Evolutionary conservation across 257 asterid genomes (phyloP).

Genomic region (Perilla frutescens): DNA sequence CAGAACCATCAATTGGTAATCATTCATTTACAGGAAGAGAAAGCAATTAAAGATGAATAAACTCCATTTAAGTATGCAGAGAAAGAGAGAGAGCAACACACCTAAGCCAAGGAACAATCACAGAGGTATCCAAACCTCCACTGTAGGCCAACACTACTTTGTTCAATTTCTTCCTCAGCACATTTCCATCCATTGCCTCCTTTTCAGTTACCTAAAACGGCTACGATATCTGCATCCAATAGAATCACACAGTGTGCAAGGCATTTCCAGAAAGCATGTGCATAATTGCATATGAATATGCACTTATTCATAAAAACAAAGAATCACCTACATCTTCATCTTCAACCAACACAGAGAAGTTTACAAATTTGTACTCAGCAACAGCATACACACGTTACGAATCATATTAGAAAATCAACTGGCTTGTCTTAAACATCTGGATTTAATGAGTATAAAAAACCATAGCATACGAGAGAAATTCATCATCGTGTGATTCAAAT

Average conservation of each 20-base stretch:
- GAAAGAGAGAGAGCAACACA: conserved; percentile 30
- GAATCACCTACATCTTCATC: background rate
- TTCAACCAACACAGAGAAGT: background rate
- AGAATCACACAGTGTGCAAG: background rate
- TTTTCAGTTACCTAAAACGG: conserved; percentile 58
- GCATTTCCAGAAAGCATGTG: background rate
- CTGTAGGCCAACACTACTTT: conserved; percentile 96
- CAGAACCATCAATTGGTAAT: too few species aligned
- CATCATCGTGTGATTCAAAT: too few species aligned
- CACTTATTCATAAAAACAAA: background rate
- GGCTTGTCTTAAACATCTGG: too few species aligned
- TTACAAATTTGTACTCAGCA: background rate
- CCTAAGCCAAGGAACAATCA: conserved; percentile 99
- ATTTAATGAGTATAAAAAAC: too few species aligned
- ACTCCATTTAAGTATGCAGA: background rate
- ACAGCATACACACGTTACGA: too few species aligned
- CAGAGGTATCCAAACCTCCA: conserved; percentile 97
- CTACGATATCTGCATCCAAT: conserved; percentile 57
- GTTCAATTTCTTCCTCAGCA: conserved; percentile 61
- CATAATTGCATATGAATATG: background rate
- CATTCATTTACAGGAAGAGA: background rate
- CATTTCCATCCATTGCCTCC: conserved; percentile 53
- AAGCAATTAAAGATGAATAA: background rate
- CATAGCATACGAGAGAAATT: too few species aligned
- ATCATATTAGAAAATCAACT: too few species aligned